Percentiles rank a stretch among this genome's conserved stretches.
These are phyloP conservation scores for Lasiosphaeriaceae sp. DNA, from an alignment of 495 filamentous ascomycete genomes.

Conservation along the genomic window DNA sequence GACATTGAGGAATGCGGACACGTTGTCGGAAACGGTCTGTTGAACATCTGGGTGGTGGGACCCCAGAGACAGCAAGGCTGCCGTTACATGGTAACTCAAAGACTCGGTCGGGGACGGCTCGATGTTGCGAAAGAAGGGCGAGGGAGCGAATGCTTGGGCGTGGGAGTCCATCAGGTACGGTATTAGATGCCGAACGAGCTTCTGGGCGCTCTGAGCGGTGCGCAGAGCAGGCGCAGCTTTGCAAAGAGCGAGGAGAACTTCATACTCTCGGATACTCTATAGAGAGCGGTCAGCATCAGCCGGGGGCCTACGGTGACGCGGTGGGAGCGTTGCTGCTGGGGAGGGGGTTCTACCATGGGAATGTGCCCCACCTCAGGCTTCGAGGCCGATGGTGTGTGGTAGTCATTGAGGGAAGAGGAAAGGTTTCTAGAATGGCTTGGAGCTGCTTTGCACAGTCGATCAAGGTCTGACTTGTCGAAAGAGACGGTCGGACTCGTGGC, in stretches of 20 bases:
- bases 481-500: constrained; percentile 45
- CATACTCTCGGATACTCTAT: constrained; percentile 73
- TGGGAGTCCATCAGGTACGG: constrained; percentile 82
- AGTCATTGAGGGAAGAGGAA: constrained; percentile 33
- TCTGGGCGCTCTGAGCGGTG: constrained; percentile 63
- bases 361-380: constrained; percentile 34
- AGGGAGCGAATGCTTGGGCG: constrained; percentile 68
- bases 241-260: constrained; percentile 83
- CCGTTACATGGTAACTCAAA: constrained; percentile 71
- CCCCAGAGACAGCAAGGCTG: constrained; percentile 74
- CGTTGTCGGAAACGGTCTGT: constrained; percentile 53
- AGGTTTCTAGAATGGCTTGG: constrained; percentile 31
- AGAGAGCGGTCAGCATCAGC: constrained; percentile 14
- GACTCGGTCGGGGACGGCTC: constrained; percentile 88
- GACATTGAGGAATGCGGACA: constrained; percentile 64
- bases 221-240: constrained; percentile 73
- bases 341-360: constrained; percentile 45
- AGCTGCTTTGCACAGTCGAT: constrained; percentile 56
- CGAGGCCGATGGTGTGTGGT: constrained; percentile 6
- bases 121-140: constrained; percentile 76
- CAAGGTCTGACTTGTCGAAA: constrained; percentile 62
- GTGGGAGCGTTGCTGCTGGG: not conserved
- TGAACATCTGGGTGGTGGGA: constrained; percentile 62
- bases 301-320: not conserved
- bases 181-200: constrained; percentile 66